Conservation (phyloP, 164 flowering plant species). For the Brasenia schreberi region DNA sequence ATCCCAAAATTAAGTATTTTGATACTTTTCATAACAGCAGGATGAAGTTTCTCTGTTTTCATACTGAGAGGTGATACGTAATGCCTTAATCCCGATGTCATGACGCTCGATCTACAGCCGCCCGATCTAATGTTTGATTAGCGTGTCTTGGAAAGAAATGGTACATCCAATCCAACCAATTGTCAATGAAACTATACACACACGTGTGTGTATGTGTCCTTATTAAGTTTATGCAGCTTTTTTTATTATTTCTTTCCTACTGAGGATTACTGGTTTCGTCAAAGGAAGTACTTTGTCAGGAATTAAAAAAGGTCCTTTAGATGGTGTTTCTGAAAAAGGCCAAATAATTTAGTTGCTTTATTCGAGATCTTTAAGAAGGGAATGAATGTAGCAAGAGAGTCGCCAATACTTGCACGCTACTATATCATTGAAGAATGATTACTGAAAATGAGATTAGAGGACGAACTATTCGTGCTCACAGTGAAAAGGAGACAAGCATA, state of each 20-base stretch:
- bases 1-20: too few relatives aligned
- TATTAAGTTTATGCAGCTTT: background rate
- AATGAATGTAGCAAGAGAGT: background rate
- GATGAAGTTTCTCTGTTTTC: too few relatives aligned
- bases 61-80: too few relatives aligned
- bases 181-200: too few relatives aligned
- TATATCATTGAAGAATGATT: background rate
- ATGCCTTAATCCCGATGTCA: too few relatives aligned
- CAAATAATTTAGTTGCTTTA: background rate
- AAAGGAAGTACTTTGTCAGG: background rate
- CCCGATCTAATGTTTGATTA: too few relatives aligned
- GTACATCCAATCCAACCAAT: too few relatives aligned
- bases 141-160: too few relatives aligned
- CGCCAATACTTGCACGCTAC: background rate
- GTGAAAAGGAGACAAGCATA: background rate
- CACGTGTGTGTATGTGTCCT: too few relatives aligned
- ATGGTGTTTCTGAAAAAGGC: background rate
- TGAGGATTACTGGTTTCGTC: background rate
- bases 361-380: background rate
- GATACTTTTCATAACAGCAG: too few relatives aligned
- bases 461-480: background rate
- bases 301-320: background rate
- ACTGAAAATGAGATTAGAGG: background rate
- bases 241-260: background rate
- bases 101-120: too few relatives aligned